Conservation (phyloP, 106 monocot genomes). For the Platanthera guangdongensis region DNA sequence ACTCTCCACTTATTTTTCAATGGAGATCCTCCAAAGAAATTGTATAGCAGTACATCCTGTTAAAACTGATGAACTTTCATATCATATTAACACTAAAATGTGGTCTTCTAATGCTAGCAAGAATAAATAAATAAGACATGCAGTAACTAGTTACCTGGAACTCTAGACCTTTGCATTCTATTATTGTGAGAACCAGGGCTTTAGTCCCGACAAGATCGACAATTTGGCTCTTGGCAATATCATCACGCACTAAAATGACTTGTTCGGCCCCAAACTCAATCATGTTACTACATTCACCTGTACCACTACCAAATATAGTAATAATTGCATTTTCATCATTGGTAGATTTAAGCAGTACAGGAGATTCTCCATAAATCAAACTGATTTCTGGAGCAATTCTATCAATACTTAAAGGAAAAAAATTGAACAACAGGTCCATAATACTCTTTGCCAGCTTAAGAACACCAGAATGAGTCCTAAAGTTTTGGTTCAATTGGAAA, state of each 20-base stretch:
- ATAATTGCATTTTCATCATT: conserved; percentile 49
- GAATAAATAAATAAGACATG: not conserved
- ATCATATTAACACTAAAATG: not conserved
- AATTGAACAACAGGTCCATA: conserved; percentile 35
- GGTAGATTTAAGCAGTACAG: conserved; percentile 36
- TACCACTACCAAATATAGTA: conserved; percentile 43
- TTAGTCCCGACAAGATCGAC: conserved; percentile 27
- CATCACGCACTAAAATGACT: conserved; percentile 57
- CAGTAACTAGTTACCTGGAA: conserved; percentile 37
- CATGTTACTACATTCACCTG: not conserved
- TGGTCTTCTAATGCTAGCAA: not conserved
- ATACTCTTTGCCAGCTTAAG: conserved; percentile 59
- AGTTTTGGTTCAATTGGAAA: conserved; percentile 54
- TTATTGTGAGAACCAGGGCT: conserved; percentile 58
- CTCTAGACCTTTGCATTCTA: conserved; percentile 73
- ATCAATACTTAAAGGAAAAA: conserved; percentile 48
- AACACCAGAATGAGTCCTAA: conserved; percentile 59
- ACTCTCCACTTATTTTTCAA: conserved; percentile 59
- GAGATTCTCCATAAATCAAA: conserved; percentile 57
- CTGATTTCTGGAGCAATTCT: conserved; percentile 43
- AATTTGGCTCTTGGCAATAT: conserved; percentile 28
- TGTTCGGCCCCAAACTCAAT: conserved; percentile 70
- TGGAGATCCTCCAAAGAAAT: conserved; percentile 57
- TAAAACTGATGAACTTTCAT: not conserved
- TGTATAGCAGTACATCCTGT: conserved; percentile 70